Evolutionary conservation across 139 green algal species (phyloP).

Genomic region (Micractinium sp.): DNA sequence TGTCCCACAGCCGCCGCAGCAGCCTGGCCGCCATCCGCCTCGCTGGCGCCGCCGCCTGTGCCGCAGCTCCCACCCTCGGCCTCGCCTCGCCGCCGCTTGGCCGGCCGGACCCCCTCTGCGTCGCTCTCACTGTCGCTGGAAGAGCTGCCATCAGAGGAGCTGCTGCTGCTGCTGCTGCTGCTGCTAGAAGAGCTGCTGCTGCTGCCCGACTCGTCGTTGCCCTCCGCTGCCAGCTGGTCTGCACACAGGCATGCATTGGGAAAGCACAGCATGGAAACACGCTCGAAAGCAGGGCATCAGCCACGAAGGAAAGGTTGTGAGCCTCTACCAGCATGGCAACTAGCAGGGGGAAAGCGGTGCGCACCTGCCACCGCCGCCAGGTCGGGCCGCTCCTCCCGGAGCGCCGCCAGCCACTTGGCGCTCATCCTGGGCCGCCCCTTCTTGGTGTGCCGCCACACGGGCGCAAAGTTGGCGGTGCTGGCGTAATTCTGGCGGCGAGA

Average conservation of each 20-base stretch:
- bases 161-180: constrained; percentile 33
- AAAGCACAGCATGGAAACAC: not conserved
- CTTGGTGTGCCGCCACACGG: constrained; percentile 70
- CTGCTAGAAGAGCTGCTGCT: constrained; percentile 36
- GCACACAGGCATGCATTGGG: not conserved
- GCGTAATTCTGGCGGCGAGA: constrained; percentile 58
- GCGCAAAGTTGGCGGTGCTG: constrained; percentile 74
- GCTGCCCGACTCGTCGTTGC: constrained; percentile 23
- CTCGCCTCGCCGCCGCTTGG: constrained; percentile 25
- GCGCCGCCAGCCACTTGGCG: constrained; percentile 63
- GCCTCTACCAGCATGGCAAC: no score
- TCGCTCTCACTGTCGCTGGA: constrained; percentile 23
- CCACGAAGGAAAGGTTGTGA: no score
- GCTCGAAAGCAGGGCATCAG: no score
- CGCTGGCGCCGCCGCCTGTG: not conserved
- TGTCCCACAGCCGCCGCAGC: not conserved
- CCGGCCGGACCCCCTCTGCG: not conserved
- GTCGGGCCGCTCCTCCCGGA: constrained; percentile 66
- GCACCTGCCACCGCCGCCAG: constrained; percentile 60
- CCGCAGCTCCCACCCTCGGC: not conserved
- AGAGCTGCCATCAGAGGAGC: constrained; percentile 35
- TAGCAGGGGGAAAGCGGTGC: not conserved
- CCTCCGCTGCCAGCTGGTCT: constrained; percentile 19
- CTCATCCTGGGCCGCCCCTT: constrained; percentile 83
- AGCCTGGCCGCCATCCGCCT: not conserved